Conservation (phyloP, 306 rosid species). For the Dryas octopetala region DNA sequence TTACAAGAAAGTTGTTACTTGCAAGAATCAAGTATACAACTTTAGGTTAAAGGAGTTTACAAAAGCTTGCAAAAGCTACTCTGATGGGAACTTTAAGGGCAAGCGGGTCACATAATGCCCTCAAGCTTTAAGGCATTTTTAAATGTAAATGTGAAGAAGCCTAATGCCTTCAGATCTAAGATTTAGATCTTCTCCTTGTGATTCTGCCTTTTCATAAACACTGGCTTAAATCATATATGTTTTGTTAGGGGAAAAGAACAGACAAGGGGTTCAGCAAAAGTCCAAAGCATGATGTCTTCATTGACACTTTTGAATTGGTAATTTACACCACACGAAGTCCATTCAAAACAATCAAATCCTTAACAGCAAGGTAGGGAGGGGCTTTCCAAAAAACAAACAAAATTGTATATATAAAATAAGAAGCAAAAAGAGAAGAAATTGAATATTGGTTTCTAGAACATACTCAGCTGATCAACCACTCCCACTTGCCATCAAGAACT, state of each 20-base stretch:
- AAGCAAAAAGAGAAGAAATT: background rate
- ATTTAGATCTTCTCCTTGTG: background rate
- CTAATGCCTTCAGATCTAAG: too few relatives aligned
- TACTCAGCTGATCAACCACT: conserved; percentile 28
- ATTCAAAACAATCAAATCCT: background rate
- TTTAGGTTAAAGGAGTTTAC: background rate
- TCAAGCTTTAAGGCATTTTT: background rate
- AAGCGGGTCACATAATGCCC: background rate
- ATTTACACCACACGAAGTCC: background rate
- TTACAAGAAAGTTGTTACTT: background rate
- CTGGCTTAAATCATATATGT: background rate
- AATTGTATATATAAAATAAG: background rate
- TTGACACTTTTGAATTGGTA: background rate
- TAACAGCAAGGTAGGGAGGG: background rate
- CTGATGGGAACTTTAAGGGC: background rate
- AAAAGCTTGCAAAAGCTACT: background rate
- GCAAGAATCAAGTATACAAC: conserved; percentile 3
- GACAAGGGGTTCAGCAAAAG: background rate
- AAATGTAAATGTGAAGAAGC: background rate
- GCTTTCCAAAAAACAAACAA: background rate
- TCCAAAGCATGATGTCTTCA: background rate
- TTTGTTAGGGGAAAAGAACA: background rate
- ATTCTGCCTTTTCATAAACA: background rate
- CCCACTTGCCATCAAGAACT: conserved; percentile 79
- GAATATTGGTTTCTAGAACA: background rate